Base-by-base conservation (phyloP, 2,329 filamentous ascomycete species). In the Trichoderma sp. region DNA sequence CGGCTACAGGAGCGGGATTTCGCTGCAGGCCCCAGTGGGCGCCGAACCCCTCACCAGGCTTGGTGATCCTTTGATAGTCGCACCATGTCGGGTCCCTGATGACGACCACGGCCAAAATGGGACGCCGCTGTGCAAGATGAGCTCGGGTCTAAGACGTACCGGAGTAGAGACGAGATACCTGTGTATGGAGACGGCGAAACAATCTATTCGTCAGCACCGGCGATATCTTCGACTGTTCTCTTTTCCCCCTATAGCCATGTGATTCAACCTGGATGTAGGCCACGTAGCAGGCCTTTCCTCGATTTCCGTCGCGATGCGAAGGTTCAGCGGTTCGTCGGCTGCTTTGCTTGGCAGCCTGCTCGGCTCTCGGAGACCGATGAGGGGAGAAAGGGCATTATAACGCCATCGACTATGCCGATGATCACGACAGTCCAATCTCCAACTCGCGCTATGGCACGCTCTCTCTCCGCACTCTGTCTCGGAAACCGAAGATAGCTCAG, bases 281-380 rank as follows among this genome's bases (percentile, higher is more conserved):
- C 57, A 28, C 39, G 66, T 61, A 69, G 26, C 26, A 51, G 63
- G 64, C 64, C 32, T 43, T 53, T 3, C 11, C 60, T 43, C 21
- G 24, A 26, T 47, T 32, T 39, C 7, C 26, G 24, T 34, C 18
- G n/a, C 57, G 57, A 34, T 30, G 57, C 57, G 32, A 34, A 21
- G 9, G n/a, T 47, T 53, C 11, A 28, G 24, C 47, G 65, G 26
- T 12, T 68, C 58, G 32, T 69, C 66, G 47, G 36, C 60, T 69
- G 36, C 56, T 15, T 32, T 61, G 11, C n/a, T 70, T 14, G 14
- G 15, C 21, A 15, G 26, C 26, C 9, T n/a, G 61, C 11, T 62
- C 67, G 67, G 67, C 39, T 62, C 66, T 70, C 67, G 57, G 67
- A 70, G 67, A 28, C 67, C 67, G 67, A 62, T 70, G 67, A 70